A percentile compares a stretch with the other conserved stretches of the same genome.
Evolutionary conservation across 2,329 filamentous ascomycete genomes (phyloP).

Genomic region (Verticillium longisporum): DNA sequence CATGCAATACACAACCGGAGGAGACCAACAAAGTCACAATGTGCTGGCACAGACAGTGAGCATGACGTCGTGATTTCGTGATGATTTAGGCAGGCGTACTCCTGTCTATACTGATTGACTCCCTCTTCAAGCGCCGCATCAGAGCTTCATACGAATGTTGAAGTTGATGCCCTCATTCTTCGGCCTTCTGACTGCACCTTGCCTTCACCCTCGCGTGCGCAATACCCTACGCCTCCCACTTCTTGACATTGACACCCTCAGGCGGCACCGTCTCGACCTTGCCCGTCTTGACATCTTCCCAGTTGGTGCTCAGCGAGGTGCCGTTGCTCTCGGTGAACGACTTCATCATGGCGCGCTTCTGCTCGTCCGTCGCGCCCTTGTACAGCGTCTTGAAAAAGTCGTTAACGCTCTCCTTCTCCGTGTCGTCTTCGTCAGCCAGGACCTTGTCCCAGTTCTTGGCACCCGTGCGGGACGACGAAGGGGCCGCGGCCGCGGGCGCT

Average conservation of each 20-base stretch:
- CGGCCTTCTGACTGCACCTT: too few species aligned
- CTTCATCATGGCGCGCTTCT: slow-evolving; percentile 94
- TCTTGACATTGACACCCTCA: slow-evolving; percentile 70
- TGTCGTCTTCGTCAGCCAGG: slow-evolving; percentile 44
- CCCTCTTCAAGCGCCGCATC: too few species aligned
- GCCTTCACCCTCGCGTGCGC: too few species aligned
- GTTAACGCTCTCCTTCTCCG: slow-evolving; percentile 62
- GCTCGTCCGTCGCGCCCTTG: slow-evolving; percentile 67
- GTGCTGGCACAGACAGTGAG: too few species aligned
- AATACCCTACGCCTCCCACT: slow-evolving; percentile 41
- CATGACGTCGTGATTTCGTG: too few species aligned
- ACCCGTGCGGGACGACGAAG: slow-evolving; percentile 76
- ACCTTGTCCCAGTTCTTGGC: slow-evolving; percentile 92
- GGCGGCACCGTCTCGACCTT: slow-evolving; percentile 68
- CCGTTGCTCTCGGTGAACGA: slow-evolving; percentile 92
- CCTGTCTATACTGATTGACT: too few species aligned
- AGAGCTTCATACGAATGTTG: too few species aligned
- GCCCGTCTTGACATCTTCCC: slow-evolving; percentile 69
- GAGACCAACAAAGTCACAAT: too few species aligned
- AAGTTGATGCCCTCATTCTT: too few species aligned
- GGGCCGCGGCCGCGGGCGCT: slow-evolving; percentile 23
- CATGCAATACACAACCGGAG: too few species aligned
- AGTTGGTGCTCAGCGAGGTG: slow-evolving; percentile 86
- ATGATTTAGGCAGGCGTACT: too few species aligned
- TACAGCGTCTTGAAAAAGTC: slow-evolving; percentile 89